Conservation (phyloP, 2,329 filamentous ascomycete species). For the Trichophyton rubrum region DNA sequence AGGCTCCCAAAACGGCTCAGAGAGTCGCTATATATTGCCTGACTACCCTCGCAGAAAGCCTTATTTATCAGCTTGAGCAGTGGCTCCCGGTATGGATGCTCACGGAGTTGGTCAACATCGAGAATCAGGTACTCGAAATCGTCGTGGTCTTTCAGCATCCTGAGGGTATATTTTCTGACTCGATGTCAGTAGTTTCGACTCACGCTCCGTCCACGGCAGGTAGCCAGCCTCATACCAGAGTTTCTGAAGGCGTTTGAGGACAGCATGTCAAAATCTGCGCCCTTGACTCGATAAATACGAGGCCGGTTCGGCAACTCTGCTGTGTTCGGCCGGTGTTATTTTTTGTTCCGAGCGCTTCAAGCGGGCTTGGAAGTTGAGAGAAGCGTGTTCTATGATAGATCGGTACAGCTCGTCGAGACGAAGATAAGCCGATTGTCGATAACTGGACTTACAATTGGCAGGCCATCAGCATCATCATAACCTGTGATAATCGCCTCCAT, state of each 20-base stretch:
- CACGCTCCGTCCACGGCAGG: too few relatives aligned
- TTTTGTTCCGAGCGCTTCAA: too few relatives aligned
- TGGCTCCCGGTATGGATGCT: conserved; percentile 6
- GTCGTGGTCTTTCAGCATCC: not conserved
- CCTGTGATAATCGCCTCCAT: not conserved
- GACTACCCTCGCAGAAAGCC: conserved; percentile 1
- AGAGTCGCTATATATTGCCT: not conserved
- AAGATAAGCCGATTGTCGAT: not conserved
- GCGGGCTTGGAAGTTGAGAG: too few relatives aligned
- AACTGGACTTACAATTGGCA: not conserved
- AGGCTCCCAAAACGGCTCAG: conserved; percentile 1
- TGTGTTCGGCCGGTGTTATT: too few relatives aligned
- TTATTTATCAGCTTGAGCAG: conserved; percentile 8
- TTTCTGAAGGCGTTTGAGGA: not conserved
- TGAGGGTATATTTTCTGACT: not conserved
- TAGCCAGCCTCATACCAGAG: too few relatives aligned
- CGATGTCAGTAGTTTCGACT: not conserved
- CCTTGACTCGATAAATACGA: not conserved
- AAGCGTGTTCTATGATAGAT: not conserved
- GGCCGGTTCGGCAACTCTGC: not conserved
- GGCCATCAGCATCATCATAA: not conserved
- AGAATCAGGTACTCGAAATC: conserved; percentile 7
- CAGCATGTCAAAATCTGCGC: not conserved
- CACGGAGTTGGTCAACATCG: conserved; percentile 6
- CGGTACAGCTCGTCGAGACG: not conserved